A percentile compares a stretch with the other conserved stretches of the same genome.
Conservation (phyloP, 768 basidiomycete genomes). For the Russula compacta region DNA sequence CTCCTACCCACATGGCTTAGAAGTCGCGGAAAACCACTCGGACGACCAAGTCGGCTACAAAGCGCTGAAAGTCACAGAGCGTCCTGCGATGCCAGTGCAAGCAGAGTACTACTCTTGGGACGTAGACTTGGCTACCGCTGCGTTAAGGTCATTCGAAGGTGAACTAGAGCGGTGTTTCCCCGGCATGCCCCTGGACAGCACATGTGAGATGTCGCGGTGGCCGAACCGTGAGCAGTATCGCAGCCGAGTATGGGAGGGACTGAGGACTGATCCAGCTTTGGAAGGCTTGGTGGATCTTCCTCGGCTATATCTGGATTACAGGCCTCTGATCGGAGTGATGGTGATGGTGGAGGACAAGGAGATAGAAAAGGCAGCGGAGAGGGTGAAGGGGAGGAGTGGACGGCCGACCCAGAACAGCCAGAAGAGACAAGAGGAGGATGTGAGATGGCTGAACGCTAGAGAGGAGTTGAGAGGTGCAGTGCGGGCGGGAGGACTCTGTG, state of each 20-base stretch:
- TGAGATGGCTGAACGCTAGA: slow-evolving; percentile 35
- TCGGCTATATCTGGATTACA: slow-evolving; percentile 55
- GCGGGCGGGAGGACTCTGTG: slow-evolving; percentile 15
- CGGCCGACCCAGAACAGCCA: slow-evolving; percentile 54
- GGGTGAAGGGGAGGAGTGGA: slow-evolving; percentile 21
- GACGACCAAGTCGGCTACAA: slow-evolving; percentile 53
- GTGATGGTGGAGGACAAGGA: slow-evolving; percentile 54
- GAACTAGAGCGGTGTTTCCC: slow-evolving; percentile 2
- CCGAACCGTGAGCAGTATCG: slow-evolving; percentile 13
- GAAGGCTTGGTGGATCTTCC: slow-evolving; percentile 28
- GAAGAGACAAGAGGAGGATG: slow-evolving; percentile 45
- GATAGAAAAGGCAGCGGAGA: slow-evolving; percentile 25
- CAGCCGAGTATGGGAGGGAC: slow-evolving; percentile 28
- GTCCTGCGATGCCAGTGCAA: slow-evolving; percentile 5
- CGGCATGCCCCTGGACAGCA: background rate
- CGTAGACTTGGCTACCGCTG: background rate
- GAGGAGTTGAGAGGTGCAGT: slow-evolving; percentile 25
- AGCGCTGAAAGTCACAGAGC: slow-evolving; percentile 1
- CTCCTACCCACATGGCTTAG: background rate
- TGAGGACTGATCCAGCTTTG: slow-evolving; percentile 39
- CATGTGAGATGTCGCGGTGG: background rate
- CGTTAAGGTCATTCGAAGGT: background rate
- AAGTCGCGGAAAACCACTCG: slow-evolving; percentile 17
- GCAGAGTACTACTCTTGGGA: slow-evolving; percentile 18
- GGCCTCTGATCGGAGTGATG: slow-evolving; percentile 59